Evolutionary conservation across 352 stramenopile genomes (phyloP).

Genomic region (Globisporangium parvum): DNA sequence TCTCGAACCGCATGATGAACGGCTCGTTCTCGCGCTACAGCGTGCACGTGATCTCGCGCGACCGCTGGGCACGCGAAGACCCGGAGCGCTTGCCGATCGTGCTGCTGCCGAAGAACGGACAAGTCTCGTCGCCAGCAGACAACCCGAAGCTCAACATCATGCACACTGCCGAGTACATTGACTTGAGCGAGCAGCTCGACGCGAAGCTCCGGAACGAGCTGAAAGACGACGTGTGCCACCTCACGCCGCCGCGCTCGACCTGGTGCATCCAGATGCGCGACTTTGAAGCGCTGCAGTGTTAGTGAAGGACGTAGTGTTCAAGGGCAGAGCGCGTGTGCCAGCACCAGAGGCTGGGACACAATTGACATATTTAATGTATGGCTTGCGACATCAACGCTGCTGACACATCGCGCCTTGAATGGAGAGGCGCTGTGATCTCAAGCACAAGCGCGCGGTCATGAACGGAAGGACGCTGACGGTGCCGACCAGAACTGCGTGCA

Average conservation of each 20-base stretch:
- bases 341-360: too few relatives aligned
- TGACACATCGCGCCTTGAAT: too few relatives aligned
- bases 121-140: slow-evolving; percentile 58
- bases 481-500: too few relatives aligned
- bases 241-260: slow-evolving; percentile 70
- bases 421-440: too few relatives aligned
- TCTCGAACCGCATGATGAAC: slow-evolving; percentile 79
- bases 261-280: slow-evolving; percentile 82
- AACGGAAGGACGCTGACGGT: too few relatives aligned
- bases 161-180: slow-evolving; percentile 57
- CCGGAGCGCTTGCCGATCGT: slow-evolving; percentile 64
- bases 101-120: slow-evolving; percentile 59
- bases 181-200: slow-evolving; percentile 56
- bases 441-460: too few relatives aligned
- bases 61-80: slow-evolving; percentile 66
- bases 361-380: neutral
- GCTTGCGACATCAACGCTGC: neutral
- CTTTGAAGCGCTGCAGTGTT: slow-evolving; percentile 61
- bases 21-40: slow-evolving; percentile 71
- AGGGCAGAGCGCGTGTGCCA: too few relatives aligned
- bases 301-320: too few relatives aligned
- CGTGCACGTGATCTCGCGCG: slow-evolving; percentile 67
- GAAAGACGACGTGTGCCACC: slow-evolving; percentile 34
- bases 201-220: slow-evolving; percentile 30
- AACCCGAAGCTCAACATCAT: slow-evolving; percentile 75